Percentiles rank a stretch among this genome's conserved stretches.
phyloP scores from a whole-genome alignment of 2,329 filamentous ascomycete genomes.

The Akanthomyces dipterigenus region DNA sequence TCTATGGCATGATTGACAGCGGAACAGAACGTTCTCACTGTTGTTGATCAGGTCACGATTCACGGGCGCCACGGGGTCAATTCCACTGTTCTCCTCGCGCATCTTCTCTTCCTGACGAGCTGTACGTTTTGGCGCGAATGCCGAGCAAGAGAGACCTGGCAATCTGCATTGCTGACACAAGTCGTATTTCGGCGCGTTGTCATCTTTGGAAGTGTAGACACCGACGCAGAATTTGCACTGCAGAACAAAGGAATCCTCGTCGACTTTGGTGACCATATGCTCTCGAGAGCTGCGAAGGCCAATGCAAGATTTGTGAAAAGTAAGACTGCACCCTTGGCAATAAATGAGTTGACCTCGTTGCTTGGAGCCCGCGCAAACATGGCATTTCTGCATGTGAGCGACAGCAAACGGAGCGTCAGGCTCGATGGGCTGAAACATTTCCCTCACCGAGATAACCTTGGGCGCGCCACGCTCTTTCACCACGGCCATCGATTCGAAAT shows the following conservation, averaged over 20 bases:
- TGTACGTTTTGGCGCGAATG: slow-evolving; percentile 68
- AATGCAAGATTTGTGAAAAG: slow-evolving; percentile 79
- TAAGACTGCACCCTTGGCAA: slow-evolving; percentile 83
- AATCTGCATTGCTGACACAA: slow-evolving; percentile 64
- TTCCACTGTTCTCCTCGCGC: slow-evolving; percentile 68
- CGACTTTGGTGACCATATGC: slow-evolving; percentile 85
- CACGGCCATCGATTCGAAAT: slow-evolving; percentile 40
- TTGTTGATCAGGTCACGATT: slow-evolving; percentile 65
- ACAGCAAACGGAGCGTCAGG: slow-evolving; percentile 59
- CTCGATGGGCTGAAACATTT: slow-evolving; percentile 61
- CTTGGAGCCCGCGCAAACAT: slow-evolving; percentile 51
- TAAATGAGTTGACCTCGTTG: slow-evolving; percentile 64
- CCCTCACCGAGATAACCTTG: slow-evolving; percentile 60
- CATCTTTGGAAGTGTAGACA: slow-evolving; percentile 59
- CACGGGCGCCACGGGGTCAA: slow-evolving; percentile 67
- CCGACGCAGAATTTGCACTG: slow-evolving; percentile 86
- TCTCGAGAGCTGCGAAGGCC: slow-evolving; percentile 67
- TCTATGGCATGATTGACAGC: slow-evolving; percentile 70
- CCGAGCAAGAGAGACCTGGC: slow-evolving; percentile 60
- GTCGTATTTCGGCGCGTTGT: slow-evolving; percentile 60
- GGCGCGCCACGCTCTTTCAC: slow-evolving; percentile 37
- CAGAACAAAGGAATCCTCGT: slow-evolving; percentile 68
- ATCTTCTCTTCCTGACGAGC: slow-evolving; percentile 77
- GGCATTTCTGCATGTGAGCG: slow-evolving; percentile 65
- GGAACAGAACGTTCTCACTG: slow-evolving; percentile 68